These are phyloP conservation scores for Russula sp. DNA, from an alignment of 768 basidiomycete species.

Conservation along the genomic window DNA sequence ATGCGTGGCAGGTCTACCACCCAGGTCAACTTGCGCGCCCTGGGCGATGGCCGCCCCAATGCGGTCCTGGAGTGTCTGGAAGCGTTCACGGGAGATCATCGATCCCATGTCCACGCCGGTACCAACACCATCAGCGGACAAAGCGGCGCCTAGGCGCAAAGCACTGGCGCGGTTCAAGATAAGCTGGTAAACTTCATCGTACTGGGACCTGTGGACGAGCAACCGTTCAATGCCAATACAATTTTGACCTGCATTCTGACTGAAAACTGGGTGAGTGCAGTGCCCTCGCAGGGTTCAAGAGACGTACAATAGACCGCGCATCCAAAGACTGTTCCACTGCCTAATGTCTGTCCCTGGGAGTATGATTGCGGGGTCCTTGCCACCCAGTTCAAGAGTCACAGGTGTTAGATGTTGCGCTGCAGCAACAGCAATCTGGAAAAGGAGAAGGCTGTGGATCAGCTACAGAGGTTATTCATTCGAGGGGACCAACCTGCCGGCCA, in stretches of 20 bases:
- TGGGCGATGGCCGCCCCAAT: slow-evolving; percentile 58
- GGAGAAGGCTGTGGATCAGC: not conserved
- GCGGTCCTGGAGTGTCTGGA: slow-evolving; percentile 55
- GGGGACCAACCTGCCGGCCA: slow-evolving; percentile 54
- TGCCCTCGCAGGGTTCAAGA: not conserved
- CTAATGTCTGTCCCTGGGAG: slow-evolving; percentile 79
- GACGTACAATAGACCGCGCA: slow-evolving; percentile 88
- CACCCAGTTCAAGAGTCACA: slow-evolving; percentile 89
- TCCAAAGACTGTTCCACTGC: slow-evolving; percentile 74
- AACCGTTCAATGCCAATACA: slow-evolving; percentile 96
- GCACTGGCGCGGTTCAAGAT: slow-evolving; percentile 58
- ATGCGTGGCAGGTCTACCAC: slow-evolving; percentile 63
- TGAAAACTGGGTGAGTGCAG: slow-evolving; percentile 28
- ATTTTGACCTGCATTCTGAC: slow-evolving; percentile 92
- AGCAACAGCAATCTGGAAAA: slow-evolving; percentile 63
- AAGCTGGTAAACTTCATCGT: slow-evolving; percentile 65
- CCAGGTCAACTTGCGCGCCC: slow-evolving; percentile 57
- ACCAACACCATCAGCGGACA: slow-evolving; percentile 66
- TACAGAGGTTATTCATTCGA: slow-evolving; percentile 22
- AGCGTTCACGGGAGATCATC: slow-evolving; percentile 40
- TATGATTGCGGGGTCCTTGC: slow-evolving; percentile 91
- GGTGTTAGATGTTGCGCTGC: slow-evolving; percentile 87
- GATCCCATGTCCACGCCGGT: slow-evolving; percentile 75
- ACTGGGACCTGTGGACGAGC: slow-evolving; percentile 73
- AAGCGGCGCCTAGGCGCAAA: slow-evolving; percentile 73